These are phyloP conservation scores for Colletotrichum tabaci DNA, from an alignment of 2,329 filamentous ascomycete species.

Conservation along the genomic window DNA sequence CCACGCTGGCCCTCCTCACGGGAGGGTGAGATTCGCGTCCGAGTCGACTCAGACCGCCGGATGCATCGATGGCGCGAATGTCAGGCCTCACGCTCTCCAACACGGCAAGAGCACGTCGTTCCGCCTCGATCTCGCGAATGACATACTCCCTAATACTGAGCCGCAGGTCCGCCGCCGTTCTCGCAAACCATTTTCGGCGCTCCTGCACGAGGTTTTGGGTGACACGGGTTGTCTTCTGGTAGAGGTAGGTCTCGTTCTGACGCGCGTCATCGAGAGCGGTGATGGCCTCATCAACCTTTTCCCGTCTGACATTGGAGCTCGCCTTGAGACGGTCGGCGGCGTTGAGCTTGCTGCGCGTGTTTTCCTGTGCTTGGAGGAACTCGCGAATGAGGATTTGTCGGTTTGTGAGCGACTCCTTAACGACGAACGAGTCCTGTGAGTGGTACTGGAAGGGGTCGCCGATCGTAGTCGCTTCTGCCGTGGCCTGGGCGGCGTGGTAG, in stretches of 20 bases:
- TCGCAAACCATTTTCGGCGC: constrained; percentile 90
- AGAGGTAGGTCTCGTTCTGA: constrained; percentile 84
- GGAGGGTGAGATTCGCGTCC: constrained; percentile 90
- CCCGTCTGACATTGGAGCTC: constrained; percentile 86
- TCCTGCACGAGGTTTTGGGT: constrained; percentile 91
- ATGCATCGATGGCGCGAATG: constrained; percentile 91
- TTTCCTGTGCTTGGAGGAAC: constrained; percentile 90
- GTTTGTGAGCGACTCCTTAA: constrained; percentile 98
- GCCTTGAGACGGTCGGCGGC: constrained; percentile 92
- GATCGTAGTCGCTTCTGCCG: constrained; percentile 94
- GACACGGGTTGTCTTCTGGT: constrained; percentile 88
- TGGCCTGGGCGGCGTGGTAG: constrained; percentile 96
- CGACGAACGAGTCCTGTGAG: constrained; percentile 95
- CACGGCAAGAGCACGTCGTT: constrained; percentile 90
- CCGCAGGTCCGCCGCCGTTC: constrained; percentile 88
- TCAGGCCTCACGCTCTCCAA: constrained; percentile 95
- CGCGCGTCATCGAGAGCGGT: constrained; percentile 89
- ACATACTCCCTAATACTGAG: constrained; percentile 92
- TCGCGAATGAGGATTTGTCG: constrained; percentile 96
- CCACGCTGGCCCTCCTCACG: constrained; percentile 80
- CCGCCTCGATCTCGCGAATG: constrained; percentile 93
- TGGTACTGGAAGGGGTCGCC: constrained; percentile 96
- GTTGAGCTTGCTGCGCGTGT: constrained; percentile 84
- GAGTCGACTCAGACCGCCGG: constrained; percentile 89
- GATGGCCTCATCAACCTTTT: constrained; percentile 99